Conservation (phyloP, 345 rosid genomes). For the Carallia brachiata region DNA sequence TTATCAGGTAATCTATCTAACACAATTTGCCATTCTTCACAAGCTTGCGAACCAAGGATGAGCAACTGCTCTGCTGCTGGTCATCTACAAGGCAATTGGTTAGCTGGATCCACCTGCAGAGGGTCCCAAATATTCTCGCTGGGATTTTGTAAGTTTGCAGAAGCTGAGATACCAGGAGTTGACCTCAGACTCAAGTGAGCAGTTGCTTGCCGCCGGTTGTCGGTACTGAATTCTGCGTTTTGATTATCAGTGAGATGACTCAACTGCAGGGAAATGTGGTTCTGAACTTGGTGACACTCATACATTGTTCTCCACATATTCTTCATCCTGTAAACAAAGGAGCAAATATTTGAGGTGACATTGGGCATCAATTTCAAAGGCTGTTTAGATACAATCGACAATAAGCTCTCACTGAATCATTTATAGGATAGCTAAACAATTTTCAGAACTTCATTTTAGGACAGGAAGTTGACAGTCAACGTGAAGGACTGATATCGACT, state of each 20-base stretch:
- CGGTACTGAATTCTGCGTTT: constrained; percentile 51
- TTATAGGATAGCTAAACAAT: neutral
- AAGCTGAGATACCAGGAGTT: constrained; percentile 69
- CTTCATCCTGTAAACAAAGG: constrained; percentile 43
- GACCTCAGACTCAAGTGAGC: constrained; percentile 72
- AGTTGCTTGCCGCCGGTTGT: constrained; percentile 68
- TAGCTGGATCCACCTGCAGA: constrained; percentile 62
- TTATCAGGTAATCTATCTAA: constrained; percentile 69
- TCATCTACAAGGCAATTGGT: constrained; percentile 51
- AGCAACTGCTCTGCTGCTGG: constrained; percentile 45
- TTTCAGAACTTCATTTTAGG: neutral
- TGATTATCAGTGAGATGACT: constrained; percentile 52
- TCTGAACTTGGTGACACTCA: constrained; percentile 75
- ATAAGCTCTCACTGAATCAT: no score
- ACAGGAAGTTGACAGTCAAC: neutral
- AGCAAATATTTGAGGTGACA: neutral
- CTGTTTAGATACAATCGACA: neutral
- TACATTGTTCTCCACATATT: constrained; percentile 78
- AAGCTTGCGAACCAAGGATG: constrained; percentile 54
- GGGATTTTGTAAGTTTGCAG: constrained; percentile 62
- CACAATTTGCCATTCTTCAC: constrained; percentile 61
- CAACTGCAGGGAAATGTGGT: constrained; percentile 63
- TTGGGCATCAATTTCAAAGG: neutral
- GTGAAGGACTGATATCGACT: neutral
- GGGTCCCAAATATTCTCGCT: constrained; percentile 65